Evolutionary conservation across 441 rosid species (phyloP).

Genomic region (Gossypium schwendimanii): DNA sequence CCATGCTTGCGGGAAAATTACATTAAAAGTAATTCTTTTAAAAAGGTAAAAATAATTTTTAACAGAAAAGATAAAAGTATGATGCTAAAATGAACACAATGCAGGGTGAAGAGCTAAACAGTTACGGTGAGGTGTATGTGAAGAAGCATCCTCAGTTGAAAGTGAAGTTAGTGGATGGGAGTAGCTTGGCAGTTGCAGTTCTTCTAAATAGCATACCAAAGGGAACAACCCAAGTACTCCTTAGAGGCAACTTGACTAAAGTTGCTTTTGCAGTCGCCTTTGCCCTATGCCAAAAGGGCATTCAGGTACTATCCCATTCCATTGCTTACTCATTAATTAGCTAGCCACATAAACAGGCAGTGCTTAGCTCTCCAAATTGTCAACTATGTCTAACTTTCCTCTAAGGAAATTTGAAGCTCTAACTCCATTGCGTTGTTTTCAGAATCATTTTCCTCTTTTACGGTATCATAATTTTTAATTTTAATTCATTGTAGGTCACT

Average conservation of each 20-base stretch:
- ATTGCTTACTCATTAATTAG: background rate
- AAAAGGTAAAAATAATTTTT: no score
- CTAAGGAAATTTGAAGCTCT: no score
- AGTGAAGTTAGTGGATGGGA: slow-evolving; percentile 63
- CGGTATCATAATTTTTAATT: no score
- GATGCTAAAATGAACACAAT: background rate
- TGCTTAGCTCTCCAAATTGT: background rate
- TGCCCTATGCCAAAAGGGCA: background rate
- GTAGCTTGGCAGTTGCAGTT: slow-evolving; percentile 49
- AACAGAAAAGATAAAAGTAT: background rate
- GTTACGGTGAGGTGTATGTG: slow-evolving; percentile 36
- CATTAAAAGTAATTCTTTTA: background rate
- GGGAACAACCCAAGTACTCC: slow-evolving; percentile 43
- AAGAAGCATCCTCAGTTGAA: slow-evolving; percentile 39
- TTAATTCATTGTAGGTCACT: slow-evolving; percentile 26
- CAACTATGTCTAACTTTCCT: background rate
- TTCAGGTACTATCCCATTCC: background rate
- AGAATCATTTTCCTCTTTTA: no score
- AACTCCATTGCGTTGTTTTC: background rate
- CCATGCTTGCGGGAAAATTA: background rate
- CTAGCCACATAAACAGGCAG: background rate
- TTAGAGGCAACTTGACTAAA: slow-evolving; percentile 39
- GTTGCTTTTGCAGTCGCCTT: slow-evolving; percentile 42
- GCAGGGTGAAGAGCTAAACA: slow-evolving; percentile 48
- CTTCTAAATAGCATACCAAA: slow-evolving; percentile 52